phyloP scores from a whole-genome alignment of 2,329 filamentous ascomycete genomes.

The Microthyrium microscopicum region DNA sequence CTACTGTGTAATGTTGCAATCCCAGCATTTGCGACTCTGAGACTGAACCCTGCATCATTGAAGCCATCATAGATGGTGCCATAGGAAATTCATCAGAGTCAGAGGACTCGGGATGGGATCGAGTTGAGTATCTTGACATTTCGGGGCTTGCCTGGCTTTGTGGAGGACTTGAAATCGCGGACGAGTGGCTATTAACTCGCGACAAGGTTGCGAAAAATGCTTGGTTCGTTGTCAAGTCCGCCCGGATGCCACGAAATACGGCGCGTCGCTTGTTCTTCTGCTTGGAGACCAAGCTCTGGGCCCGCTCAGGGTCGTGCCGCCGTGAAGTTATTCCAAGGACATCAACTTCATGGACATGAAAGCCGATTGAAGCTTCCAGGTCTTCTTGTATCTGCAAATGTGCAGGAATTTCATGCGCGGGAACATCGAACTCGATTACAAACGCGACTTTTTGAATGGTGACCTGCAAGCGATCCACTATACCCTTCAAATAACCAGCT shows the following conservation, averaged over 20 bases:
- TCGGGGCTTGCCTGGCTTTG: no score
- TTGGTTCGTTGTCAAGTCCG: conserved; percentile 3
- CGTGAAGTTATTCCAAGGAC: conserved; percentile 8
- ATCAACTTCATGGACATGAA: conserved; percentile 6
- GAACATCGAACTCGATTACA: conserved; percentile 5
- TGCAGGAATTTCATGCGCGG: conserved; percentile 1
- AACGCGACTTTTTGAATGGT: conserved; percentile 43
- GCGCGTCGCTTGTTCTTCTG: conserved; percentile 3
- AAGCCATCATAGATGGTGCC: no score
- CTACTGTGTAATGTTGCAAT: no score
- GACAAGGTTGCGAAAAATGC: conserved; percentile 3
- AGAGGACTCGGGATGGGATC: no score
- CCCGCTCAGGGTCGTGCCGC: background rate
- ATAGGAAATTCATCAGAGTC: no score
- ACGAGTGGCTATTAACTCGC: background rate
- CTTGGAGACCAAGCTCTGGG: no score
- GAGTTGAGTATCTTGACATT: no score
- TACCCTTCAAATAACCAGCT: conserved; percentile 54
- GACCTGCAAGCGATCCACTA: conserved; percentile 54
- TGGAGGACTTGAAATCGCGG: no score
- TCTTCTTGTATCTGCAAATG: background rate
- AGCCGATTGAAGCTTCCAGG: conserved; percentile 3
- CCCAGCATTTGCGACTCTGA: no score
- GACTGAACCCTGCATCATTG: no score
- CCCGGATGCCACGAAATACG: conserved; percentile 1